These are phyloP conservation scores for Erodium texanum DNA, from an alignment of 441 rosid genomes.

Conservation along the genomic window DNA sequence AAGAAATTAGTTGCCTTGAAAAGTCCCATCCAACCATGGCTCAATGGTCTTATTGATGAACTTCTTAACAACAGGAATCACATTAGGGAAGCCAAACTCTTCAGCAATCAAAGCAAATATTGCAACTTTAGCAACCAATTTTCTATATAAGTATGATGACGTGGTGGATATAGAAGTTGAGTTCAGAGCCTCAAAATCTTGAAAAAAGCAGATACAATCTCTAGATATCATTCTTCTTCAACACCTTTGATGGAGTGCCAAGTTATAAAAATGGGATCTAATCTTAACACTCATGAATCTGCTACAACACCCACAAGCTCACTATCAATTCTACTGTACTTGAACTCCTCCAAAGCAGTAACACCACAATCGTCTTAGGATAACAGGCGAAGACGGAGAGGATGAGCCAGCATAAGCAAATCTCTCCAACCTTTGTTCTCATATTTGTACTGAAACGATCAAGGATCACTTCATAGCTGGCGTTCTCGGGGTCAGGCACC, in stretches of 20 bases:
- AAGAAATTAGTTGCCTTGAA: slow-evolving; percentile 61
- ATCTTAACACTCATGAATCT: slow-evolving; percentile 63
- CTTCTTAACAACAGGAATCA: slow-evolving; percentile 49
- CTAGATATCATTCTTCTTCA: slow-evolving; percentile 37
- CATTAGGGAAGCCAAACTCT: slow-evolving; percentile 56
- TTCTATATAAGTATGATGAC: slow-evolving; percentile 74
- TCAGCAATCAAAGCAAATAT: slow-evolving; percentile 83
- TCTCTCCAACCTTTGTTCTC: slow-evolving; percentile 83
- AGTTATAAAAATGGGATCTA: slow-evolving; percentile 60
- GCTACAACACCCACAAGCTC: slow-evolving; percentile 81
- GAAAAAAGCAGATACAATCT: slow-evolving; percentile 55
- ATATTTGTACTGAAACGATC: slow-evolving; percentile 86
- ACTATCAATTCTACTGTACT: slow-evolving; percentile 67
- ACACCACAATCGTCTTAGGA: slow-evolving; percentile 28
- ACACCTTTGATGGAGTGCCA: slow-evolving; percentile 82
- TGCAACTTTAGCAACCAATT: slow-evolving; percentile 77
- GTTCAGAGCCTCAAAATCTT: slow-evolving; percentile 53
- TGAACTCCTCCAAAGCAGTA: slow-evolving; percentile 48
- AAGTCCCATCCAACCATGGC: slow-evolving; percentile 84
- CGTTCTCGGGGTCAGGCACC: slow-evolving; percentile 35
- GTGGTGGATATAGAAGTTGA: slow-evolving; percentile 41
- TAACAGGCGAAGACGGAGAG: slow-evolving; percentile 65
- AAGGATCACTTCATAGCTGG: slow-evolving; percentile 40
- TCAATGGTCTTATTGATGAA: slow-evolving; percentile 61
- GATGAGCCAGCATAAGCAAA: slow-evolving; percentile 92